phyloP scores from a whole-genome alignment of 441 rosid genomes.

The Gossypium davidsonii region DNA sequence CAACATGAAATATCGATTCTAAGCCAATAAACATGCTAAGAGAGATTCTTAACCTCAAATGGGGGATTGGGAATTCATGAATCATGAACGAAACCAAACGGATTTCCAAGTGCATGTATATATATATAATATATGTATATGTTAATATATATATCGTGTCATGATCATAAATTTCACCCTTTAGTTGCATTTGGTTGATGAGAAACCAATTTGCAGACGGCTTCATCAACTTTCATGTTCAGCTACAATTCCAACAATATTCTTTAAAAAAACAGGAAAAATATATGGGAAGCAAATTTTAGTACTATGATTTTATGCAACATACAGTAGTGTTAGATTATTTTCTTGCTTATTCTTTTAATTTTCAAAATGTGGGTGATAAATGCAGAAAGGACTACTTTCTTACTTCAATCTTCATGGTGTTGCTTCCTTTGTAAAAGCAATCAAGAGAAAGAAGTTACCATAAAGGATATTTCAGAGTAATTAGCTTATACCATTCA shows the following conservation, averaged over 20 bases:
- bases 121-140: too few species aligned
- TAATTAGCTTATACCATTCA: not conserved
- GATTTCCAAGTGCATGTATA: not conserved
- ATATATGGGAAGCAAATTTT: not conserved
- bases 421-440: not conserved
- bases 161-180: not conserved
- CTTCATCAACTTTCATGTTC: not conserved
- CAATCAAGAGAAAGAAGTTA: not conserved
- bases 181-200: not conserved
- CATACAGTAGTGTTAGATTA: not conserved
- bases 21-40: not conserved
- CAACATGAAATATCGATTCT: slow-evolving; percentile 3
- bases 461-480: not conserved
- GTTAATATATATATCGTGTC: not conserved
- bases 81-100: not conserved
- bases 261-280: not conserved
- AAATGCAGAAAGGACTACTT: not conserved
- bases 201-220: not conserved
- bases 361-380: not conserved
- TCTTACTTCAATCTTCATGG: not conserved
- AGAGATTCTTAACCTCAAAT: not conserved
- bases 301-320: slow-evolving; percentile 4
- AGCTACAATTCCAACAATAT: slow-evolving; percentile 3
- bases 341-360: not conserved
- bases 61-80: not conserved